Base-by-base conservation (phyloP, 1,139 yeast species). In the Saccharomyces pastorianus region DNA sequence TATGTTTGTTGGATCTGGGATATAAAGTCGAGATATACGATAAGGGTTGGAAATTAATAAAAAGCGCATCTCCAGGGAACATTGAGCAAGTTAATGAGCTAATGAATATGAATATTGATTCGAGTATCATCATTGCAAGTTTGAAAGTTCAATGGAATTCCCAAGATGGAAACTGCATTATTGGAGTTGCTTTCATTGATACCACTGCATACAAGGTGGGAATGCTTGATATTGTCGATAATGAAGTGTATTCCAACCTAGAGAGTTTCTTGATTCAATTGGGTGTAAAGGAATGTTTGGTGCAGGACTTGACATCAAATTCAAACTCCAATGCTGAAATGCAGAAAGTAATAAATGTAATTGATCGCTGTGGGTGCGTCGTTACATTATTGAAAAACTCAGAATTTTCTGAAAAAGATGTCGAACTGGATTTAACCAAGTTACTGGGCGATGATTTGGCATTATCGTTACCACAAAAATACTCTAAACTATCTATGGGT, bases 21-120 rank as follows among this genome's bases (percentile, higher is more conserved):
- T 73, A 76, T 58, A 88, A 88, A 67, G 80, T 93, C 28, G 96
- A 91, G 66, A 79, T 93, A 26, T 91, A 85, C 66, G 81, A 77
- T 50, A 71, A 70, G 48, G 63, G 65, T 5, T 89, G 96, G 84
- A 75, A 74, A 49, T 66, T 86, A 52, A 58, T 78, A 31, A 78
- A 79, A 57, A 73, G 78, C 51, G 97, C 96, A 0, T 85, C 96
- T 0, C 97, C 98, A 0, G 99, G 99, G 4, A 91, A 93, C 68
- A 74, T 90, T 52, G 88, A 85, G 55, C 88, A 83, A 51, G 82
- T 93, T 50, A 96, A 88, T 58, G 89, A 85, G 38, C 73, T 88
- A 70, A 76, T 88, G 59, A 71, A 80, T 61, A 75, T 80, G 47
- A 28, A 28, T 29, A 63, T 78, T 31, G 80, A 78, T 48, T 72